Evolutionary conservation across 75 land plant genomes (phyloP), one percentile per base, ranked within the genome.

Genomic region (Azolla pinnata): DNA sequence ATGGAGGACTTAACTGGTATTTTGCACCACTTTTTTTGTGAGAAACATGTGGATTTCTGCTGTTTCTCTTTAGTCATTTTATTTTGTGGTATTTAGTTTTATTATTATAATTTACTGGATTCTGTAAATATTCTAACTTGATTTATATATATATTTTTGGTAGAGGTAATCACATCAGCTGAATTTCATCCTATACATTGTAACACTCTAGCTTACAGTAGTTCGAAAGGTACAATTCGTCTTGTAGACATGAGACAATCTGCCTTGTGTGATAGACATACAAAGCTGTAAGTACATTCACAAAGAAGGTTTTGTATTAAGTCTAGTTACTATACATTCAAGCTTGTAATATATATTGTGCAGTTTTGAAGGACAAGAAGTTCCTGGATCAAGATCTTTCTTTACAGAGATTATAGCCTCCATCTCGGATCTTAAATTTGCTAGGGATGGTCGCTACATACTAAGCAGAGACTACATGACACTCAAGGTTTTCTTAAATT

Each of bases 121-220:
- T 38, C 14, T 38, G 42, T 38, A 8, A 14, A 14, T 38, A 38
- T 8, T 14, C 14, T 7, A 38, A 38, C 14, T 8, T 38, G 42
- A 7, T 7, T 38, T 38, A 38, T 38, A 7, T 38, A 8, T 14
- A 38, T 38, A 7, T 46, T 46, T 46, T 2, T 4, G 21, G 53
- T 85, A 91, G 97, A 91, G 81, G 97, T 91, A 57, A 91, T 91
- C 33, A 91, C 97, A 42, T 91, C 97, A n/a, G 97, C 93, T 18
- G 97, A 91, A 60, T 91, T 91, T 67, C 97, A 91, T 66, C 97
- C 97, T 5, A 63, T 60, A 19, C 95, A 91, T 14, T 91, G 97
- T 71, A 87, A 87, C 62, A 83, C 60, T 25, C 70, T 90, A 65
- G 97, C 97, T 52, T 90, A 90, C 61, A 90, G 97, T 60, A 90